Evolutionary conservation across 176 grass and related monocot genomes (phyloP).

Genomic region (Poa pratensis): DNA sequence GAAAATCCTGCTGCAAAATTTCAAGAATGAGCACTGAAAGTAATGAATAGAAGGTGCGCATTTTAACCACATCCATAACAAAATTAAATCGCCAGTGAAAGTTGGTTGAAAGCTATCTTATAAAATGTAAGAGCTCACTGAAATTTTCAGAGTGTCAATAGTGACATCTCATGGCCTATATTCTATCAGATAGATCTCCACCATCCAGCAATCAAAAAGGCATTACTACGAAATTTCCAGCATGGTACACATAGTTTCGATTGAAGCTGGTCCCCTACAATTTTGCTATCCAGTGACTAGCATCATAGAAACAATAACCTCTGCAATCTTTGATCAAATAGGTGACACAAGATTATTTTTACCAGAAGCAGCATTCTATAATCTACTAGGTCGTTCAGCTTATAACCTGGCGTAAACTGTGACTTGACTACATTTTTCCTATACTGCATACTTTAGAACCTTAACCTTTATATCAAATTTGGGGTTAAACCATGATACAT

Average conservation of each 20-base stretch:
- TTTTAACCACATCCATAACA: constrained; percentile 6
- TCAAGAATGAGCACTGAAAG: not conserved
- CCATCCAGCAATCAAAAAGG: not conserved
- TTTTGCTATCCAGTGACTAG: not conserved
- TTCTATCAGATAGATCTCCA: not conserved
- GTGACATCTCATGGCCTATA: constrained; percentile 24
- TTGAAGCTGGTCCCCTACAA: not conserved
- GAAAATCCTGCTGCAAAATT: constrained; percentile 58
- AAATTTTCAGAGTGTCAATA: not conserved
- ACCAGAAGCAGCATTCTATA: not conserved
- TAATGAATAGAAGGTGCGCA: not conserved
- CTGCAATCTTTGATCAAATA: not conserved
- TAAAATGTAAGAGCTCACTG: not conserved
- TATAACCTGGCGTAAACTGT: not conserved
- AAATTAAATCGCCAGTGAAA: not conserved
- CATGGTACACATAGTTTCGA: not conserved
- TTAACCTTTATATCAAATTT: not conserved
- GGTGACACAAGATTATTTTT: not conserved
- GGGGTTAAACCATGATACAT: not conserved
- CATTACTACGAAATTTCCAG: not conserved
- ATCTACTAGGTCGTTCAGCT: not conserved
- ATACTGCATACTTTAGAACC: not conserved
- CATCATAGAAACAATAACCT: not conserved
- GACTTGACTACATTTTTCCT: not conserved
- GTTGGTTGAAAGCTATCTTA: constrained; percentile 7